A percentile compares a stretch with the other conserved stretches of the same genome.
Conservation (phyloP, 2,329 filamentous ascomycete genomes). For the Didymella lethalis region DNA sequence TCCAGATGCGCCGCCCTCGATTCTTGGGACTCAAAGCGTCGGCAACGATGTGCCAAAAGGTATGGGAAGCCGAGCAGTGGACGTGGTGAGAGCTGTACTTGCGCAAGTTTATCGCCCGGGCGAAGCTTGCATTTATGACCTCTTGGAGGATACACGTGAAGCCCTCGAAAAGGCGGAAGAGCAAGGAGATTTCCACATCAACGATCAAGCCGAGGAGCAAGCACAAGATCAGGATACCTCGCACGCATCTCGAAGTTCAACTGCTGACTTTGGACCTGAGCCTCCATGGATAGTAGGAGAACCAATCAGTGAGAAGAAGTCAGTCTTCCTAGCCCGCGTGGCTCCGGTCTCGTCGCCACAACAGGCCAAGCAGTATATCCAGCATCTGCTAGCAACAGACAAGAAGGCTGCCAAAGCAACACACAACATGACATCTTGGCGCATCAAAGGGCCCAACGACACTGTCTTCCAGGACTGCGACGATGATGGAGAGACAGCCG, state of each 20-base stretch:
- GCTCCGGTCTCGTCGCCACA: constrained; percentile 72
- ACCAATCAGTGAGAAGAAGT: constrained; percentile 80
- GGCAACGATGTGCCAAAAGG: constrained; percentile 73
- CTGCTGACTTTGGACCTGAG: constrained; percentile 48
- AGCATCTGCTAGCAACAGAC: constrained; percentile 80
- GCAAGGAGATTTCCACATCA: constrained; percentile 36
- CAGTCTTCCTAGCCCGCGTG: constrained; percentile 82
- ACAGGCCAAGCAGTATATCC: constrained; percentile 74
- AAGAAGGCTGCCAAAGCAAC: constrained; percentile 85
- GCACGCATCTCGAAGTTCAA: constrained; percentile 15
- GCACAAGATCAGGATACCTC: constrained; percentile 11
- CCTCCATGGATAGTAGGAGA: constrained; percentile 78
- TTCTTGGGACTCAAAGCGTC: constrained; percentile 81
- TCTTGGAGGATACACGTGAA: constrained; percentile 72
- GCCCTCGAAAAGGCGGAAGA: constrained; percentile 59
- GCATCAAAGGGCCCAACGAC: constrained; percentile 69
- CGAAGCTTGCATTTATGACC: constrained; percentile 85
- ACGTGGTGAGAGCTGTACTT: constrained; percentile 72
- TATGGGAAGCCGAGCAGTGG: constrained; percentile 74
- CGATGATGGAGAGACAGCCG: constrained; percentile 94
- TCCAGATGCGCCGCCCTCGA: constrained; percentile 73
- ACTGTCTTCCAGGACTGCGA: constrained; percentile 85
- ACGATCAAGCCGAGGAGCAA: constrained; percentile 30
- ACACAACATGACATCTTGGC: constrained; percentile 96
- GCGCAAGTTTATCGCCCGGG: constrained; percentile 74